Base-by-base conservation (phyloP, 2,329 filamentous ascomycete genomes). In the Colletotrichum sp. region DNA sequence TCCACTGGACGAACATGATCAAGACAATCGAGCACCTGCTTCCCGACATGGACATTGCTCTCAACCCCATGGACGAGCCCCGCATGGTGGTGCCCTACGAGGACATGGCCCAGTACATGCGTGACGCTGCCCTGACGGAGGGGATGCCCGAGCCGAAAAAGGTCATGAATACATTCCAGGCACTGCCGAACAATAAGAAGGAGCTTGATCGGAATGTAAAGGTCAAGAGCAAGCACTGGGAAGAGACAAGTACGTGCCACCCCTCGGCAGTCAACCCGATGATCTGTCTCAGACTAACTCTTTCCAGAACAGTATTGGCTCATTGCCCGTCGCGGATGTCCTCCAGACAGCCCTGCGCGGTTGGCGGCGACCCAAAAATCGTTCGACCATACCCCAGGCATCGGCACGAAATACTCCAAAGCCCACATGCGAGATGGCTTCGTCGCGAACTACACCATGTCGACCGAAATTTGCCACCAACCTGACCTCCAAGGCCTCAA, bases 11-110 rank as follows among this genome's bases (percentile, higher is more conserved):
- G 36, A 82, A 89, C 66, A 85, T 92, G 84, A 85, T 91, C 79
- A 84, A 87, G 73, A 87, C 87, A 0, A 86, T 92, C n/a, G 87
- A 90, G 77, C 84, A 89, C 52, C 76, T 90, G 70, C 84, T 94
- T 18, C 92, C 92, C 3, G 92, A 94, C 79, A 92, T 94, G 89
- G 92, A 94, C 76, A 88, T 94, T 74, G 89, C 92, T 1, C 86
- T 94, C 75, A 94, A 94, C 78, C 87, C 90, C 36, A 91, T 94
- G 88, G 93, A 94, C 79, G 92, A 94, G 80, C 92, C 92, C 52
- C 87, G 92, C 30, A 80, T 94, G 10, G 88, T 94, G 15, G 90
- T 91, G 3, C 89, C 92, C 5, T 93, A 89, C 88, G 92, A 94
- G 80, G 88, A 91, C 8, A 89, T 94, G 67, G 84, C 90, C 30